Evolutionary conservation across 2,329 filamentous ascomycete species (phyloP).

Genomic region (Ceratocystis cubensis): DNA sequence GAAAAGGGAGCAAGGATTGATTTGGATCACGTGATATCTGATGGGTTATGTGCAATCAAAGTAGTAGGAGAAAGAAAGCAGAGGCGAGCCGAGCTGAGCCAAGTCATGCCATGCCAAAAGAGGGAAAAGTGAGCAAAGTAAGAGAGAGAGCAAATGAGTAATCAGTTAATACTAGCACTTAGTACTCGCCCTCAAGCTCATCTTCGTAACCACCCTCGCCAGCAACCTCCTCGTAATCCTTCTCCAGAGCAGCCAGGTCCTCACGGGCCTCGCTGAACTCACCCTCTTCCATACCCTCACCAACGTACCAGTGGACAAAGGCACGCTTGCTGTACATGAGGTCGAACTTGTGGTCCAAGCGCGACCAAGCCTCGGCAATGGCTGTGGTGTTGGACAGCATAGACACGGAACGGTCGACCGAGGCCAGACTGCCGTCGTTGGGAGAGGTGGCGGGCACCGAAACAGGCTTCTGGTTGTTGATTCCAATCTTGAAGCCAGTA

Average conservation of each 20-base stretch:
- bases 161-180: constrained; percentile 28
- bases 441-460: constrained; percentile 42
- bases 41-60: constrained; percentile 14
- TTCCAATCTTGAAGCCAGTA: constrained; percentile 63
- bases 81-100: background rate
- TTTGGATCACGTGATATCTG: constrained; percentile 17
- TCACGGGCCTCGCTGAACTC: constrained; percentile 81
- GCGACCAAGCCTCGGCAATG: constrained; percentile 61
- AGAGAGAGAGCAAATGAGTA: constrained; percentile 19
- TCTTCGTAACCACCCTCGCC: constrained; percentile 55
- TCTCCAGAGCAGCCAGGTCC: constrained; percentile 73
- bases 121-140: background rate
- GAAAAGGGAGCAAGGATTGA: constrained; percentile 11
- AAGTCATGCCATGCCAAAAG: background rate
- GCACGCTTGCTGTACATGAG: constrained; percentile 69
- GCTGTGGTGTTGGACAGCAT: constrained; percentile 67
- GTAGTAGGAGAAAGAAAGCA: constrained; percentile 9
- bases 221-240: constrained; percentile 77
- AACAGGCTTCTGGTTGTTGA: constrained; percentile 60
- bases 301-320: constrained; percentile 70
- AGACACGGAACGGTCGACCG: constrained; percentile 51
- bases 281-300: constrained; percentile 85
- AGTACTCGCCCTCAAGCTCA: constrained; percentile 67
- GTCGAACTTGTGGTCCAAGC: constrained; percentile 62
- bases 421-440: constrained; percentile 46